phyloP scores from a whole-genome alignment of 1,284 basidiomycete genomes.

The Irpex rosettiformis region DNA sequence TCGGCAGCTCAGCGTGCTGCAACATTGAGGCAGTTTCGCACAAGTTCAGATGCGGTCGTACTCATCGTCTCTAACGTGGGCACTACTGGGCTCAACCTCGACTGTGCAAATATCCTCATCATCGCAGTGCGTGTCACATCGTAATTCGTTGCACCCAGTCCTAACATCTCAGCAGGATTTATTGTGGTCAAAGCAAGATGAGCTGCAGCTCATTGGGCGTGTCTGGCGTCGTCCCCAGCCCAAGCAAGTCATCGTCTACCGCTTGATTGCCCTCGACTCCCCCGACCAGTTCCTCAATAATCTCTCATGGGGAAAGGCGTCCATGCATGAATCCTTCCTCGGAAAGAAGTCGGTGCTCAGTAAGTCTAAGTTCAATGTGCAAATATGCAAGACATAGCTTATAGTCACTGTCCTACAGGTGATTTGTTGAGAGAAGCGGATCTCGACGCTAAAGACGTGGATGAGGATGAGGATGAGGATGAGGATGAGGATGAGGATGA shows the following conservation, averaged over 20 bases:
- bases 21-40: background rate
- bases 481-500: background rate
- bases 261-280: slow-evolving; percentile 8
- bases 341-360: background rate
- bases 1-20: background rate
- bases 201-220: slow-evolving; percentile 18
- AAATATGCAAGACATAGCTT: background rate
- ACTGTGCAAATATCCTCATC: slow-evolving; percentile 2
- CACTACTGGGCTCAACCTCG: background rate
- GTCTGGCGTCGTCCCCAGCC: slow-evolving; percentile 16
- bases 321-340: slow-evolving; percentile 12
- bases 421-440: too few relatives aligned
- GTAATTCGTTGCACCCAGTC: too few relatives aligned
- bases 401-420: too few relatives aligned
- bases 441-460: too few relatives aligned
- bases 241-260: slow-evolving; percentile 18
- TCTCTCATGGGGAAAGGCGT: slow-evolving; percentile 10
- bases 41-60: background rate
- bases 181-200: slow-evolving; percentile 19
- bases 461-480: too few relatives aligned
- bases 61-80: slow-evolving; percentile 3
- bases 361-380: background rate
- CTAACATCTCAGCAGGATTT: slow-evolving; percentile 16
- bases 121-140: background rate
- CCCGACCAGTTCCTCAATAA: slow-evolving; percentile 12